These are phyloP conservation scores for Spiromastix sp. DNA, from an alignment of 2,329 filamentous ascomycete species.

Conservation along the genomic window DNA sequence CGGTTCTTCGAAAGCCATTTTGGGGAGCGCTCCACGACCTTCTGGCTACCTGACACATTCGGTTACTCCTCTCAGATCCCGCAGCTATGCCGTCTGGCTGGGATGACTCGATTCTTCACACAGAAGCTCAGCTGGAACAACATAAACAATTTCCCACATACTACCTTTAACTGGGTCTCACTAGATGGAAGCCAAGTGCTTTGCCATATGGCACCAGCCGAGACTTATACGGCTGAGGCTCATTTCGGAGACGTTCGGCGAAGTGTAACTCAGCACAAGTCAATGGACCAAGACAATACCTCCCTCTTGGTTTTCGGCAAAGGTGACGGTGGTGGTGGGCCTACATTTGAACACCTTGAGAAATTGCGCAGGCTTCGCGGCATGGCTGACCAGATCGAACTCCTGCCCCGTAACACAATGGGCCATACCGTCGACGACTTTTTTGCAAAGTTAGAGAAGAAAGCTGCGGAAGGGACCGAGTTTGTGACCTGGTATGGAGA, in stretches of 20 bases:
- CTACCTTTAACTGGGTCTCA: conserved; percentile 97
- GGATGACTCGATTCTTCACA: conserved; percentile 93
- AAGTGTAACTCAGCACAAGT: conserved; percentile 88
- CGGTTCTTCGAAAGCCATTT: conserved; percentile 91
- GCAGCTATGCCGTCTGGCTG: conserved; percentile 84
- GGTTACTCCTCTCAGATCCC: conserved; percentile 93
- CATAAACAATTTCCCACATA: conserved; percentile 98
- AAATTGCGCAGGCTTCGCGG: conserved; percentile 89
- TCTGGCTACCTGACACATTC: conserved; percentile 98
- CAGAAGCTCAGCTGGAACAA: conserved; percentile 99
- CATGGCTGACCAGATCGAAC: conserved; percentile 74
- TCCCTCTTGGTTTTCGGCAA: conserved; percentile 92
- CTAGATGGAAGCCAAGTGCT: conserved; percentile 93
- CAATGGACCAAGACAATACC: conserved; percentile 82
- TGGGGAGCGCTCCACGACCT: conserved; percentile 76
- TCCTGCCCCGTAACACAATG: conserved; percentile 78
- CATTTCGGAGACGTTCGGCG: conserved; percentile 90
- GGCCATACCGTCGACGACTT: conserved; percentile 89
- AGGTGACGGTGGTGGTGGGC: conserved; percentile 89
- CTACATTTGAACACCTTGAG: conserved; percentile 87
- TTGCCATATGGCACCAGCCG: conserved; percentile 91
- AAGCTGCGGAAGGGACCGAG: conserved; percentile 53
- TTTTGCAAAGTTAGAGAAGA: conserved; percentile 75
- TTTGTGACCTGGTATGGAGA: conserved; percentile 97
- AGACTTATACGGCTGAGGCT: conserved; percentile 91